Evolutionary conservation across 1,139 yeast species (phyloP).

Genomic region (Geotrichum australiense): DNA sequence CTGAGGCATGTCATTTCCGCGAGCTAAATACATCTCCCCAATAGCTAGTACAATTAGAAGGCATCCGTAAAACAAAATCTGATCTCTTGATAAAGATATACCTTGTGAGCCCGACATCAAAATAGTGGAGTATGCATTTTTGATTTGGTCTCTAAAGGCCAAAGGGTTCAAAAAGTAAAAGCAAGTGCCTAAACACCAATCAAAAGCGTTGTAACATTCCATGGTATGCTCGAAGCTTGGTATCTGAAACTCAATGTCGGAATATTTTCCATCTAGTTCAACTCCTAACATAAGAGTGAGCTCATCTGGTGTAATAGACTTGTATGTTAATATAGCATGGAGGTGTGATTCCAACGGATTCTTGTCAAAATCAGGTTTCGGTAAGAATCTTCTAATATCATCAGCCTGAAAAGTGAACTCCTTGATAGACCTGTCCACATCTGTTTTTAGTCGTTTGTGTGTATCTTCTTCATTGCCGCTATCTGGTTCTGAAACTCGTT

Average conservation of each 20-base stretch:
- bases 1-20: no score
- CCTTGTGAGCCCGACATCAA: slow-evolving; percentile 12
- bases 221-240: slow-evolving; percentile 76
- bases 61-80: slow-evolving; percentile 46
- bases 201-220: slow-evolving; percentile 65
- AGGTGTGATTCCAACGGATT: neutral
- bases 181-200: slow-evolving; percentile 76
- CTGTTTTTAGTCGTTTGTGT: no score
- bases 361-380: slow-evolving; percentile 1
- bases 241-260: slow-evolving; percentile 40
- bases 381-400: slow-evolving; percentile 1
- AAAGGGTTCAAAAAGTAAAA: slow-evolving; percentile 85
- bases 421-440: no score
- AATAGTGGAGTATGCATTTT: neutral
- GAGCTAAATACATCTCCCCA: slow-evolving; percentile 63
- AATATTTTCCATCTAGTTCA: neutral
- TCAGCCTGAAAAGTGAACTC: slow-evolving; percentile 2
- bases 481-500: neutral
- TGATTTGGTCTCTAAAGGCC: neutral
- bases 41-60: slow-evolving; percentile 66
- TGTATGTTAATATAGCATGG: neutral
- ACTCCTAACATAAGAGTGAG: slow-evolving; percentile 1
- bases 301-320: neutral
- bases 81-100: slow-evolving; percentile 13
- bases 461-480: neutral